phyloP scores from a whole-genome alignment of 345 rosid genomes.

The Euphorbia tirucalli region DNA sequence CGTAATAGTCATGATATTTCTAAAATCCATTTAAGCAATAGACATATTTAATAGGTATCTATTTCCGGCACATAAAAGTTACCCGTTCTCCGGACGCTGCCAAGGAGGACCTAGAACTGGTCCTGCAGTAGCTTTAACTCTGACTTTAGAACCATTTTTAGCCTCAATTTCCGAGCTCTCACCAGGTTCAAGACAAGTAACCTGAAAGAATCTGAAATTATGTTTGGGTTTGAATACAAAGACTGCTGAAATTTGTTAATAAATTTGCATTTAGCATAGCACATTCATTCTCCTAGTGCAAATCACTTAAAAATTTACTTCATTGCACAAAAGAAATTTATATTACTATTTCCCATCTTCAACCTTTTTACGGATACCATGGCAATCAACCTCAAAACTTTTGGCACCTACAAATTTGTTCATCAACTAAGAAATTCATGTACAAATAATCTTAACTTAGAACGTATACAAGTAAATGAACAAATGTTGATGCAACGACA shows the following conservation, averaged over 20 bases:
- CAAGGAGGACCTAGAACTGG: constrained; percentile 97
- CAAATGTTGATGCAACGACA: too few relatives aligned
- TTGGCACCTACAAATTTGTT: background rate
- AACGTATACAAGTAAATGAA: background rate
- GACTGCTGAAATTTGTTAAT: background rate
- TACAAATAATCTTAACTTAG: background rate
- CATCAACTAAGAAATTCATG: background rate
- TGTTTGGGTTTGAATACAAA: constrained; percentile 23
- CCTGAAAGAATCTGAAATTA: constrained; percentile 48
- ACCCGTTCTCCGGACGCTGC: constrained; percentile 98
- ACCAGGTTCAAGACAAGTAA: constrained; percentile 76
- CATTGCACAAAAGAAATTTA: background rate
- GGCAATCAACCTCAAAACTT: constrained; percentile 1
- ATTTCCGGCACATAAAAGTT: constrained; percentile 10
- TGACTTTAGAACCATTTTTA: constrained; percentile 48
- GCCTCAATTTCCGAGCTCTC: constrained; percentile 50
- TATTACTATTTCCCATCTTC: background rate
- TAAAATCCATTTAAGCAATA: background rate
- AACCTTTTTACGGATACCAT: background rate
- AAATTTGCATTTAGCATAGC: background rate
- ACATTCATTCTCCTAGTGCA: background rate
- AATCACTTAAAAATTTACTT: background rate
- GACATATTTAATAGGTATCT: background rate
- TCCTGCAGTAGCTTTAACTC: constrained; percentile 75
- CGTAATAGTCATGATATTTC: background rate